A percentile compares a stretch with the other conserved stretches of the same genome.
These are phyloP conservation scores for Pseudocercospora pini-densiflorae DNA, from an alignment of 2,329 filamentous ascomycete species.

Conservation along the genomic window DNA sequence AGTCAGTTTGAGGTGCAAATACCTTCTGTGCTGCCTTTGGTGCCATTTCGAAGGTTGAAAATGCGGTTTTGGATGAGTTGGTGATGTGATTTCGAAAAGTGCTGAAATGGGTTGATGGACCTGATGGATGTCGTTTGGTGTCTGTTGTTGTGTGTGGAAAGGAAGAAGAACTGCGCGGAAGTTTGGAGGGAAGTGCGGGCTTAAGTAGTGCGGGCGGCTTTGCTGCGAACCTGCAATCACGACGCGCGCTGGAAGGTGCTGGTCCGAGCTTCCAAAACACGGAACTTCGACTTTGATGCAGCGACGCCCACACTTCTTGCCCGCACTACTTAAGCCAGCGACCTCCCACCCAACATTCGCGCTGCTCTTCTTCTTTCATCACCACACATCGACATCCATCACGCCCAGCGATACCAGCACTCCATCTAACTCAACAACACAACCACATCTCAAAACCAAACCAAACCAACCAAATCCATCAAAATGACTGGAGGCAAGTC, in stretches of 20 bases:
- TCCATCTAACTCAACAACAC: slow-evolving; percentile 33
- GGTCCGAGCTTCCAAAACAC: slow-evolving; percentile 13
- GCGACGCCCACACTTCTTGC: slow-evolving; percentile 23
- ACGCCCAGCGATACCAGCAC: slow-evolving; percentile 32
- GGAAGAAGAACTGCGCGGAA: slow-evolving; percentile 39
- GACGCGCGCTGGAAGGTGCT: slow-evolving; percentile 22
- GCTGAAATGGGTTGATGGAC: slow-evolving; percentile 38
- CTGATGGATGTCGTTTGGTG: slow-evolving; percentile 34
- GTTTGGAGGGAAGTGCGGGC: slow-evolving; percentile 21
- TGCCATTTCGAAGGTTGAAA: slow-evolving; percentile 72
- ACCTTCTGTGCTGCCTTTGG: slow-evolving; percentile 93
- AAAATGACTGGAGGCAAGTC: slow-evolving; percentile 99
- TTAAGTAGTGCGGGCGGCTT: slow-evolving; percentile 25
- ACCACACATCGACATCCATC: slow-evolving; percentile 46
- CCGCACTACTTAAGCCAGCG: slow-evolving; percentile 26
- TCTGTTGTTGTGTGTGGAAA: slow-evolving; percentile 40
- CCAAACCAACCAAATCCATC: slow-evolving; percentile 54
- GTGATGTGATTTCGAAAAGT: slow-evolving; percentile 37
- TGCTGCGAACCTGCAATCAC: slow-evolving; percentile 21
- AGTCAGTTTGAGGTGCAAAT: slow-evolving; percentile 12
- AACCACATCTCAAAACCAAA: slow-evolving; percentile 39
- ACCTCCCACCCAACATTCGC: slow-evolving; percentile 21
- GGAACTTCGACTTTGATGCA: slow-evolving; percentile 17
- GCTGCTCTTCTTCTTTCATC: slow-evolving; percentile 42
- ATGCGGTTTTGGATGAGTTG: slow-evolving; percentile 36